Percentiles rank a stretch among this genome's conserved stretches.
Evolutionary conservation across 225 moss, liverwort and hornwort genomes (phyloP).

Genomic region (Straminergon stramineum): DNA sequence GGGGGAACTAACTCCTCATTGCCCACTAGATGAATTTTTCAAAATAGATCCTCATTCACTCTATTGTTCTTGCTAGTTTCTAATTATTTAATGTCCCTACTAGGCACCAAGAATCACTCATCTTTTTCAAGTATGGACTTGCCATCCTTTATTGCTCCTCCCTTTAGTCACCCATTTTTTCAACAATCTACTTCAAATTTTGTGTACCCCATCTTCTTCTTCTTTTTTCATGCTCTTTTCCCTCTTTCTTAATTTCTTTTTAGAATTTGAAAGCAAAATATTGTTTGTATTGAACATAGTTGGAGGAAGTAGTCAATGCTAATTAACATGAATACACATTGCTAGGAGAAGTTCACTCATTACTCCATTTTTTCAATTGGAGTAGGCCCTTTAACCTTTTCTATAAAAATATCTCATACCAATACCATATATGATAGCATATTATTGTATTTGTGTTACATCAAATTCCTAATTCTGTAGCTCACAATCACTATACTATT

Average conservation of each 20-base stretch:
- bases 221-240: rapidly evolving
- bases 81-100: rapidly evolving
- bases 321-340: neutral
- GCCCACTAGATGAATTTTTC: neutral
- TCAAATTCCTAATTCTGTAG: neutral
- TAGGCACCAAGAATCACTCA: neutral
- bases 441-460: neutral
- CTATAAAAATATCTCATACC: neutral
- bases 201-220: rapidly evolving
- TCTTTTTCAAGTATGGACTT: neutral
- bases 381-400: neutral
- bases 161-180: too few relatives aligned
- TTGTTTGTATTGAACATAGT: too few relatives aligned
- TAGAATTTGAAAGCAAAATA: neutral
- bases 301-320: neutral
- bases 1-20: rapidly evolving
- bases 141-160: neutral
- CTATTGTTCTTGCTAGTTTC: rapidly evolving
- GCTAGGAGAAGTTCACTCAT: rapidly evolving
- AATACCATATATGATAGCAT: neutral
- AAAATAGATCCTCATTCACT: neutral
- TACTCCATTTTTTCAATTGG: neutral
- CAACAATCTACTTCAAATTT: rapidly evolving
- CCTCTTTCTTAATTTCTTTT: neutral
- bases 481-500: neutral